A percentile compares a stretch with the other conserved stretches of the same genome.
These are phyloP conservation scores for Bondarzewia mesenterica DNA, from an alignment of 1,284 basidiomycete genomes.

Conservation along the genomic window DNA sequence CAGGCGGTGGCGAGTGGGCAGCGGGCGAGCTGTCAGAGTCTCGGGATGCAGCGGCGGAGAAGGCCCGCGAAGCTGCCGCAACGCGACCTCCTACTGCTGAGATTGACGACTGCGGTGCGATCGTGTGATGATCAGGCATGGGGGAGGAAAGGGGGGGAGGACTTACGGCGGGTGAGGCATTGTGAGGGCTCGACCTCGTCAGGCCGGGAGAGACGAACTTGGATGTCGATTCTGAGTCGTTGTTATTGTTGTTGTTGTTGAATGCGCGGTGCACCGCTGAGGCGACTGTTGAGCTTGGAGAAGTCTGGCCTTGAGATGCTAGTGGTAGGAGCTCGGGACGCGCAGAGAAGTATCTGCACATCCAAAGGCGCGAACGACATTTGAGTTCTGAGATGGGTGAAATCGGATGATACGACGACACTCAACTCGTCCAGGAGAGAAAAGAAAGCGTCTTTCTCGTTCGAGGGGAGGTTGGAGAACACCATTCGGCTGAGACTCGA, in stretches of 20 bases:
- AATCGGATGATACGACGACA: conserved; percentile 6
- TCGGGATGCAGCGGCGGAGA: conserved; percentile 5
- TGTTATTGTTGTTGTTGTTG: conserved; percentile 30
- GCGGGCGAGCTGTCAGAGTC: neutral
- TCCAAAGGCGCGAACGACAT: neutral
- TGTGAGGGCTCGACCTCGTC: no score
- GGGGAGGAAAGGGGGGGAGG: neutral
- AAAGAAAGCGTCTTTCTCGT: conserved; percentile 76
- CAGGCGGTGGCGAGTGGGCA: neutral
- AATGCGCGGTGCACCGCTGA: conserved; percentile 43
- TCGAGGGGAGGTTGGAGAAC: conserved; percentile 51
- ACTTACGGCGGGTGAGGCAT: conserved; percentile 6
- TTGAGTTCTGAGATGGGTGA: neutral
- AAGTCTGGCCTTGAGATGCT: conserved; percentile 8
- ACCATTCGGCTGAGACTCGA: no score
- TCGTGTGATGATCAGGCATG: neutral
- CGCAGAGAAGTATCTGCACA: conserved; percentile 62
- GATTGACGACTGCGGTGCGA: neutral
- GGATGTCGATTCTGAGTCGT: conserved; percentile 33
- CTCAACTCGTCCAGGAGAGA: conserved; percentile 66
- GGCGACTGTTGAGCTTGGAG: conserved; percentile 24
- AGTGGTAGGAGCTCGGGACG: conserved; percentile 64
- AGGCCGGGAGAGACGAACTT: conserved; percentile 35
- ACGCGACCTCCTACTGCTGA: conserved; percentile 7
- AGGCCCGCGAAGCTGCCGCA: conserved; percentile 10